Evolutionary conservation across 768 basidiomycete genomes (phyloP).

Genomic region (Suillus brevipes): DNA sequence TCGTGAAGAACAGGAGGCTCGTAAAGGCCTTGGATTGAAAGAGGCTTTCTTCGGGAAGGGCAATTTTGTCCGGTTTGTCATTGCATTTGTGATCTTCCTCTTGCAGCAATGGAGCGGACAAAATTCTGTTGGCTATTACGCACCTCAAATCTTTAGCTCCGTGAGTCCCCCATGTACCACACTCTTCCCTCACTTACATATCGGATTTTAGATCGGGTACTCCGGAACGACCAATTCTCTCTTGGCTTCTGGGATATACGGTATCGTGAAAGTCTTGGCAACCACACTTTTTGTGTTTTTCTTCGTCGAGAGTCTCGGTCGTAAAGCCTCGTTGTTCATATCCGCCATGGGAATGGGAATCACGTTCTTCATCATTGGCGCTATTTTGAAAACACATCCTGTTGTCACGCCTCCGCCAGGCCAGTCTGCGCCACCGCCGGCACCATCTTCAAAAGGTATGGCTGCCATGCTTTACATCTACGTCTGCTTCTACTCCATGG

Average conservation of each 20-base stretch:
- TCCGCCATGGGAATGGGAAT: slow-evolving; percentile 78
- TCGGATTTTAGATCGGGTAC: slow-evolving; percentile 58
- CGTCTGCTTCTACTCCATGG: slow-evolving; percentile 86
- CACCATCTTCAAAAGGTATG: slow-evolving; percentile 71
- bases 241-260: slow-evolving; percentile 72
- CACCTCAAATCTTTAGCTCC: slow-evolving; percentile 70
- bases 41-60: slow-evolving; percentile 83
- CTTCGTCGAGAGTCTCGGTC: slow-evolving; percentile 66
- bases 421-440: slow-evolving; percentile 42
- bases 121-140: slow-evolving; percentile 78
- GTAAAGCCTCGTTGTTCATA: slow-evolving; percentile 68
- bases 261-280: slow-evolving; percentile 65
- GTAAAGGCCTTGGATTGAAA: slow-evolving; percentile 60
- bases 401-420: slow-evolving; percentile 37
- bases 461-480: slow-evolving; percentile 86
- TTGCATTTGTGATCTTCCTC: slow-evolving; percentile 78
- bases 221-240: slow-evolving; percentile 57
- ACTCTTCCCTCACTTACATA: background rate
- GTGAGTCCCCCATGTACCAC: slow-evolving; percentile 34
- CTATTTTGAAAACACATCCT: slow-evolving; percentile 79
- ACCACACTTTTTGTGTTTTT: slow-evolving; percentile 68
- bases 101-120: slow-evolving; percentile 86
- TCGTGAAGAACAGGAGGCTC: slow-evolving; percentile 66
- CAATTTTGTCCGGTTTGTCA: slow-evolving; percentile 80
- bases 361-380: slow-evolving; percentile 82